Percentiles rank a stretch among this genome's conserved stretches.
These are phyloP conservation scores for Pseudopediastrum boryanum DNA, from an alignment of 139 green algal species.

Conservation along the genomic window DNA sequence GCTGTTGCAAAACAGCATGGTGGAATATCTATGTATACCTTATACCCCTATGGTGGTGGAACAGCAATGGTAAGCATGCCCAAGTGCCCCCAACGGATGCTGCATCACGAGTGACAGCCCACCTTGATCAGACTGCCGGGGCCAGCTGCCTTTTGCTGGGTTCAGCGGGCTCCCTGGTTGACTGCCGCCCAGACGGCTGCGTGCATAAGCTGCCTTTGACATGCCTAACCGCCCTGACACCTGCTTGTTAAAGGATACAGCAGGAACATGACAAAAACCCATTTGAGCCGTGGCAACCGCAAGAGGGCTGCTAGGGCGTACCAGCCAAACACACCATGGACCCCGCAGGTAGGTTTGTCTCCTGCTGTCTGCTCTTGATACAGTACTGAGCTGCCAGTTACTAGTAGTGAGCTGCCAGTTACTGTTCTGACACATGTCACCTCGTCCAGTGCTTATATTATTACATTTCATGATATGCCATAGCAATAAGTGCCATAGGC, in stretches of 20 bases:
- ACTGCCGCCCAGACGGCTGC: constrained; percentile 16
- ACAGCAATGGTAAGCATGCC: not conserved
- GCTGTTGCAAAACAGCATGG: not conserved
- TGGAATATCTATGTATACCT: not conserved
- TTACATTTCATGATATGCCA: too few relatives aligned
- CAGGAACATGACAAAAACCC: not conserved
- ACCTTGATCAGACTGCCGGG: not conserved
- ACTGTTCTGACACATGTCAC: too few relatives aligned
- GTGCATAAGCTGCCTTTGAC: not conserved
- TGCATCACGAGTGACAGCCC: not conserved
- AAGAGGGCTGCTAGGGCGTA: not conserved
- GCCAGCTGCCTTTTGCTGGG: not conserved
- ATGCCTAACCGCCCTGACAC: not conserved
- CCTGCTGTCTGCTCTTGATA: too few relatives aligned
- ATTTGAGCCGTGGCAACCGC: not conserved
- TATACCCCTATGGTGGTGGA: not conserved
- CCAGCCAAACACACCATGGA: not conserved
- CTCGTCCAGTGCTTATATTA: too few relatives aligned
- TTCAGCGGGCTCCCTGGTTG: constrained; percentile 15
- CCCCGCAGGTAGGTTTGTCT: not conserved
- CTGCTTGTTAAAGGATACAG: not conserved
- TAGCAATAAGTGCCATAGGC: too few relatives aligned
- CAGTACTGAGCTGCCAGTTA: too few relatives aligned
- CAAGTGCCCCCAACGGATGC: not conserved
- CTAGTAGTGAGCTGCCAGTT: too few relatives aligned